A percentile compares a stretch with the other conserved stretches of the same genome.
phyloP scores from a whole-genome alignment of 805 yeast species.

The Phaffomyces thermotolerans region DNA sequence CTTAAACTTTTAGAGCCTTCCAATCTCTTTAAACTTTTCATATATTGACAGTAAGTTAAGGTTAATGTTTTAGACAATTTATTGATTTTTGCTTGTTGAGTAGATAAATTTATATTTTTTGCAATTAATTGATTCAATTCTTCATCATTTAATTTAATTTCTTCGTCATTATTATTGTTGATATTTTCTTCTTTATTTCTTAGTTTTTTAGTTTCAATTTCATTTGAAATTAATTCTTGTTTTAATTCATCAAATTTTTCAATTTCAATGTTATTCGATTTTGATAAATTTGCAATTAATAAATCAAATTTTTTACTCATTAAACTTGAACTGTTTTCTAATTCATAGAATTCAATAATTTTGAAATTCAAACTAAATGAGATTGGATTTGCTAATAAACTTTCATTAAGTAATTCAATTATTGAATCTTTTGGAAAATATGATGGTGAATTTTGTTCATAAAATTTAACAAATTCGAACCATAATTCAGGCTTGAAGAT shows the following conservation, averaged over 20 bases:
- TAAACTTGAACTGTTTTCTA: conserved; percentile 40
- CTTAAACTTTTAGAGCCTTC: conserved; percentile 71
- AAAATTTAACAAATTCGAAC: conserved; percentile 51
- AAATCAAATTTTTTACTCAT: conserved; percentile 43
- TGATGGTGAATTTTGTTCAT: conserved; percentile 14
- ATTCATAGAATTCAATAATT: conserved; percentile 64
- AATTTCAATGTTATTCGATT: conserved; percentile 27
- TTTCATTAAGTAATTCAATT: conserved; percentile 44
- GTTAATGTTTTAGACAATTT: conserved; percentile 42
- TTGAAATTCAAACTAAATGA: conserved; percentile 62
- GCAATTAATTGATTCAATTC: conserved; percentile 10
- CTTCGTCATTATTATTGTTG: conserved; percentile 8
- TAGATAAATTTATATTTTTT: conserved; percentile 12
- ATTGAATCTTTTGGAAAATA: conserved; percentile 12
- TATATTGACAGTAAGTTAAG: conserved; percentile 55
- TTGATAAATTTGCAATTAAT: conserved; percentile 41
- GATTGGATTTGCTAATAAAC: conserved; percentile 57
- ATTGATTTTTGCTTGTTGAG: conserved; percentile 11
- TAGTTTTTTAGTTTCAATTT: background rate
- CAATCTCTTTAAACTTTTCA: conserved; percentile 64
- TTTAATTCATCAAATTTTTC: conserved; percentile 15
- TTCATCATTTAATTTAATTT: conserved; percentile 14
- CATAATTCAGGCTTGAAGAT: conserved; percentile 69
- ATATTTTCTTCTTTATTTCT: conserved; percentile 6
- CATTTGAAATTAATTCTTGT: conserved; percentile 11